phyloP scores from a whole-genome alignment of 352 stramenopile species.

The Globisporangium abappressorium region DNA sequence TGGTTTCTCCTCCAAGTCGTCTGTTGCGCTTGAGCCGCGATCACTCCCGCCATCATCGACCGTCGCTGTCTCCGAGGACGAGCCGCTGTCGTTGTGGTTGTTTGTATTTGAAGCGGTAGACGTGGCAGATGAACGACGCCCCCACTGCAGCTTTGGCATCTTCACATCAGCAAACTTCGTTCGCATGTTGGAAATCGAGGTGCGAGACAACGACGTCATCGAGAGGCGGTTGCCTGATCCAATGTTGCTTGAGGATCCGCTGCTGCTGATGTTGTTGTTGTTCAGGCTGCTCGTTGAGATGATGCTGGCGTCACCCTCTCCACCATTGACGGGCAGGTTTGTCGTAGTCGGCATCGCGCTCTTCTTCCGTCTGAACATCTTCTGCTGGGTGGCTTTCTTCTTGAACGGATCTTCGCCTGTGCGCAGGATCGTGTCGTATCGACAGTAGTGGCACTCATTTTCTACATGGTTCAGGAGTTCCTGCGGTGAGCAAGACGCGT shows the following conservation, averaged over 20 bases:
- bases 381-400: slow-evolving; percentile 37
- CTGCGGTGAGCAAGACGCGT: slow-evolving; percentile 43
- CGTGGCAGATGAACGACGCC: slow-evolving; percentile 36
- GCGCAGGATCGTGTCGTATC: slow-evolving; percentile 68
- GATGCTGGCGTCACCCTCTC: slow-evolving; percentile 67
- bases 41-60: slow-evolving; percentile 65
- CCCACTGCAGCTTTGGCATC: slow-evolving; percentile 62
- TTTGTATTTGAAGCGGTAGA: slow-evolving; percentile 21
- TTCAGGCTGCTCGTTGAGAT: slow-evolving; percentile 52
- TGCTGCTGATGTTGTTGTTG: slow-evolving; percentile 25
- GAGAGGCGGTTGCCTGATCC: slow-evolving; percentile 32
- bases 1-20: slow-evolving; percentile 40
- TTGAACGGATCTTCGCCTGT: slow-evolving; percentile 68
- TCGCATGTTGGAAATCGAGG: slow-evolving; percentile 48
- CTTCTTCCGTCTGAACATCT: slow-evolving; percentile 52
- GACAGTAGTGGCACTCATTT: slow-evolving; percentile 73
- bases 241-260: slow-evolving; percentile 17
- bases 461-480: slow-evolving; percentile 71
- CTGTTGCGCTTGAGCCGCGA: slow-evolving; percentile 45
- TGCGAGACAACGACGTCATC: slow-evolving; percentile 41
- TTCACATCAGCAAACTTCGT: slow-evolving; percentile 65
- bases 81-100: slow-evolving; percentile 54
- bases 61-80: slow-evolving; percentile 60
- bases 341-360: slow-evolving; percentile 66
- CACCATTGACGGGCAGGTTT: slow-evolving; percentile 66